Evolutionary conservation across 2,329 filamentous ascomycete species (phyloP).

Genomic region (Xylariales sp.): DNA sequence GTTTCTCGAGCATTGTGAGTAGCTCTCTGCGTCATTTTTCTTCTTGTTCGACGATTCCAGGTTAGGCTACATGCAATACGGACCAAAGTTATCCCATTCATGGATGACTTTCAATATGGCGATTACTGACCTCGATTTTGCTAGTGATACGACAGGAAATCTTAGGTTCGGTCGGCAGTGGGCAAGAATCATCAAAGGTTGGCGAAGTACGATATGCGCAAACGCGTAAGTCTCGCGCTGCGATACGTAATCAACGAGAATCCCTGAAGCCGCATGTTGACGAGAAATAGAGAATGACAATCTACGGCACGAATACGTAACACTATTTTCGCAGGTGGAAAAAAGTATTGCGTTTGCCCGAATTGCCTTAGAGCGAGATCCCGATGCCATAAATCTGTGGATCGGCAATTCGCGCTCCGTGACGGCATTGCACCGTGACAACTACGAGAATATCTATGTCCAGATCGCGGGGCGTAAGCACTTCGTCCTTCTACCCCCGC

Average conservation of each 20-base stretch:
- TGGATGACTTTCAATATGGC: background rate
- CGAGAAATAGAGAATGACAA: slow-evolving; percentile 78
- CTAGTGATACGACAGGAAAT: slow-evolving; percentile 67
- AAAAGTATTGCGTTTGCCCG: slow-evolving; percentile 76
- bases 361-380: slow-evolving; percentile 70
- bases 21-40: background rate
- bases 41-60: background rate
- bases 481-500: slow-evolving; percentile 78
- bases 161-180: slow-evolving; percentile 22
- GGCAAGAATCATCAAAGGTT: slow-evolving; percentile 43
- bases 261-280: slow-evolving; percentile 14
- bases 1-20: slow-evolving; percentile 65
- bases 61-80: background rate
- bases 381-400: slow-evolving; percentile 87
- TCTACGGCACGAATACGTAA: slow-evolving; percentile 75
- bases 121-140: background rate
- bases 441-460: slow-evolving; percentile 87
- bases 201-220: slow-evolving; percentile 76
- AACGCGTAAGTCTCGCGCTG: slow-evolving; percentile 66
- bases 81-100: background rate
- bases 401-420: slow-evolving; percentile 77
- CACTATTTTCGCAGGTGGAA: slow-evolving; percentile 72
- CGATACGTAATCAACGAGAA: background rate
- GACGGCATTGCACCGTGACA: slow-evolving; percentile 83
- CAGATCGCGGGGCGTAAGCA: slow-evolving; percentile 79